Percentiles rank a stretch among this genome's conserved stretches.
phyloP scores from a whole-genome alignment of 129 eudicot species.

The Ambrosia artemisiifolia region DNA sequence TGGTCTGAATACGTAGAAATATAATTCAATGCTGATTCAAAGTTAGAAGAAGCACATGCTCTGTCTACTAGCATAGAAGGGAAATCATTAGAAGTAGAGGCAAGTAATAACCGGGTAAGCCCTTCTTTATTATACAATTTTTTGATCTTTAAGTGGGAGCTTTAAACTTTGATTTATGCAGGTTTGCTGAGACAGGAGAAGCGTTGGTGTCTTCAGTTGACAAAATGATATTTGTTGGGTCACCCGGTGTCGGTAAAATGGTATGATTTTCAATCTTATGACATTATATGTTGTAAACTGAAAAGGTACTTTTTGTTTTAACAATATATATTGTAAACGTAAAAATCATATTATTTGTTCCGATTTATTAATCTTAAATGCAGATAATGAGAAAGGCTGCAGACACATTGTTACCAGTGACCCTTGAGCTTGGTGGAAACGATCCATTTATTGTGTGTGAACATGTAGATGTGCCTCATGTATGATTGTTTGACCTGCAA shows the following conservation, averaged over 20 bases:
- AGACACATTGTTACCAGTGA: conserved; percentile 85
- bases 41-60: conserved; percentile 85
- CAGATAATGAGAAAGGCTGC: conserved; percentile 97
- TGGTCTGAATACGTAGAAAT: conserved; percentile 91
- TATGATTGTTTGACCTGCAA: conserved; percentile 33
- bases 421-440: conserved; percentile 99
- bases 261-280: conserved; percentile 36
- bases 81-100: conserved; percentile 85
- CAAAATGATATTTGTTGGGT: conserved; percentile 95
- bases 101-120: conserved; percentile 96
- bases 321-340: background rate
- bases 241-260: conserved; percentile 96
- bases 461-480: conserved; percentile 88
- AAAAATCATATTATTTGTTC: background rate
- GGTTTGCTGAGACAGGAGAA: conserved; percentile 99
- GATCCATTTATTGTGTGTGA: conserved; percentile 98
- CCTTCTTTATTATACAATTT: conserved; percentile 7
- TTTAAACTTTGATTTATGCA: conserved; percentile 31
- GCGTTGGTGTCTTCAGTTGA: conserved; percentile 96
- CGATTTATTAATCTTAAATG: background rate
- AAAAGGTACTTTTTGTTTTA: background rate
- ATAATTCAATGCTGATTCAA: conserved; percentile 85
- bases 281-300: background rate
- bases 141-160: background rate
- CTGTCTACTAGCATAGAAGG: conserved; percentile 71